phyloP scores from a whole-genome alignment of 352 stramenopile species.

The Pythium sp. region DNA sequence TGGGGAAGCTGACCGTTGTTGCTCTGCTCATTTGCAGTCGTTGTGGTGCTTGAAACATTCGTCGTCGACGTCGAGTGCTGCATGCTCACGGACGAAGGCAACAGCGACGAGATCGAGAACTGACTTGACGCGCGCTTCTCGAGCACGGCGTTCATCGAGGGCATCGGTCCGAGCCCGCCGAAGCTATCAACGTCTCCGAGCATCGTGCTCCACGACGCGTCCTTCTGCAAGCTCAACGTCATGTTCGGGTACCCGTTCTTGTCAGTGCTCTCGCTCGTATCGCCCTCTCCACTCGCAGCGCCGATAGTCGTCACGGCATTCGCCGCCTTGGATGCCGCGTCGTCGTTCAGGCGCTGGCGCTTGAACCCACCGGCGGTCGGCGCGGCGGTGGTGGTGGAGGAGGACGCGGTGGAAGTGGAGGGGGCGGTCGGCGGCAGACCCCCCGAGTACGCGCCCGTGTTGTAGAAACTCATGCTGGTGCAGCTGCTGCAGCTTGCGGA shows the following conservation, averaged over 20 bases:
- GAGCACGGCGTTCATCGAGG: conserved; percentile 62
- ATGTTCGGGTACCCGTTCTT: conserved; percentile 45
- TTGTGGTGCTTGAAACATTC: conserved; percentile 8
- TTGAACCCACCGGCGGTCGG: conserved; percentile 30
- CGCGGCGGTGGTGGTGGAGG: neutral
- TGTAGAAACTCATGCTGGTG: conserved; percentile 11
- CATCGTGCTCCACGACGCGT: conserved; percentile 66
- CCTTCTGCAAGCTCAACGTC: conserved; percentile 64
- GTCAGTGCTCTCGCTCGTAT: conserved; percentile 6
- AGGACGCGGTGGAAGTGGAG: neutral
- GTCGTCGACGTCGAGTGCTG: conserved; percentile 12
- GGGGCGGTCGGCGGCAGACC: conserved; percentile 1
- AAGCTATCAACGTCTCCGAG: conserved; percentile 69
- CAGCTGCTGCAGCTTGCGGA: neutral
- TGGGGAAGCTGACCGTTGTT: conserved; percentile 24
- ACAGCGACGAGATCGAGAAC: conserved; percentile 74
- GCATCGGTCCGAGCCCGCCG: conserved; percentile 56
- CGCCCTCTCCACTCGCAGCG: conserved; percentile 9
- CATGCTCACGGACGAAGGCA: conserved; percentile 32
- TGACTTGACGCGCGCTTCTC: conserved; percentile 74
- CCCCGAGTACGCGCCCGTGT: conserved; percentile 1
- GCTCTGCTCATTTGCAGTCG: conserved; percentile 22
- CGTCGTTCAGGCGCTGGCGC: conserved; percentile 54
- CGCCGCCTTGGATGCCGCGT: conserved; percentile 25
- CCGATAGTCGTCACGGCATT: neutral